These are phyloP conservation scores for Setomelanomma holmii DNA, from an alignment of 2,329 filamentous ascomycete species.

Conservation along the genomic window DNA sequence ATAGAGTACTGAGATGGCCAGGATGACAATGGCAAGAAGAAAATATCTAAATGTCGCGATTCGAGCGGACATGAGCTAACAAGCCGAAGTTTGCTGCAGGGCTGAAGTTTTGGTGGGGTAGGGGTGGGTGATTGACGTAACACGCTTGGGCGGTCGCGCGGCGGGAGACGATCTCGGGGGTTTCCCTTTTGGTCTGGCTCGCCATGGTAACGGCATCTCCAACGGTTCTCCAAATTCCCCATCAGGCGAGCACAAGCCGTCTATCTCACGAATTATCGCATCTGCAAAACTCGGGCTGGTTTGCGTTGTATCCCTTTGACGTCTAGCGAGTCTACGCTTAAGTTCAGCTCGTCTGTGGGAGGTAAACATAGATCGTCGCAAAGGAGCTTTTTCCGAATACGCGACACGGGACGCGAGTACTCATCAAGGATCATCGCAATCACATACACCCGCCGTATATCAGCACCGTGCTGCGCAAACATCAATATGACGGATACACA, in stretches of 20 bases:
- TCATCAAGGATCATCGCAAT: neutral
- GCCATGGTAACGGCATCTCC: slow-evolving; percentile 22
- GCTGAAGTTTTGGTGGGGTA: slow-evolving; percentile 22
- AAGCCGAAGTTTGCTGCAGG: slow-evolving; percentile 18
- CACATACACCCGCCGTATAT: neutral
- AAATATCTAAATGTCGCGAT: slow-evolving; percentile 39
- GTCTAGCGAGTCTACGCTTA: neutral
- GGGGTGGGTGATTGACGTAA: slow-evolving; percentile 15
- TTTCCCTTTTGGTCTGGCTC: slow-evolving; percentile 25
- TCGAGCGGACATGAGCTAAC: slow-evolving; percentile 29
- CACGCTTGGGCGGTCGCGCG: slow-evolving; percentile 9
- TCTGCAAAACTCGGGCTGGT: neutral
- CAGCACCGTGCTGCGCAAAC: neutral
- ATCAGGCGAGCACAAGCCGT: too few species aligned
- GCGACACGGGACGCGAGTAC: neutral
- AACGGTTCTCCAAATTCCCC: neutral
- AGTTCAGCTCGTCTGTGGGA: neutral
- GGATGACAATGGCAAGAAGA: slow-evolving; percentile 40
- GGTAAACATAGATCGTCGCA: slow-evolving; percentile 37
- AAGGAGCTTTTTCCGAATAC: slow-evolving; percentile 4
- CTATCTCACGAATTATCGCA: too few species aligned
- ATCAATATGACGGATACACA: slow-evolving; percentile 30
- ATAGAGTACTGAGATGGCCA: slow-evolving; percentile 40
- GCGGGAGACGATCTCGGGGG: slow-evolving; percentile 20
- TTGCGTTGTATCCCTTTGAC: too few species aligned